These are phyloP conservation scores for Strigomonas galati DNA, from an alignment of 208 protist species.

Conservation along the genomic window DNA sequence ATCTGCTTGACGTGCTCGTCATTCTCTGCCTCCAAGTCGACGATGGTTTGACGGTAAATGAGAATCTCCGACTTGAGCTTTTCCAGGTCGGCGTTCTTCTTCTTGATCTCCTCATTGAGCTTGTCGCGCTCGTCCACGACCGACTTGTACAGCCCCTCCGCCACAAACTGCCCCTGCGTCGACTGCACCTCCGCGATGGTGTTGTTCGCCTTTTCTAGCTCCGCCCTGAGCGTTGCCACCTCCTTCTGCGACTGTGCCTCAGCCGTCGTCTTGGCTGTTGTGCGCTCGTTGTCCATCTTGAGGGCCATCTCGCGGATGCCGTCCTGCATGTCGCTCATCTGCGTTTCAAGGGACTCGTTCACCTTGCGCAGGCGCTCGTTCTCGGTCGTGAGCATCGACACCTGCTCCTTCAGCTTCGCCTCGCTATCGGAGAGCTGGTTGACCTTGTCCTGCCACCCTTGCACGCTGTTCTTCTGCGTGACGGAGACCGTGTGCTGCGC, in stretches of 20 bases:
- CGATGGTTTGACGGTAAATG: constrained; percentile 83
- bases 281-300: constrained; percentile 67
- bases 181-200: constrained; percentile 29
- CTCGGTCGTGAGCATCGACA: constrained; percentile 34
- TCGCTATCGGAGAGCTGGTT: constrained; percentile 51
- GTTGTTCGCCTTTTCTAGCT: constrained; percentile 42
- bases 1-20: constrained; percentile 82
- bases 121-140: constrained; percentile 48
- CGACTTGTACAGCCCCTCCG: constrained; percentile 63
- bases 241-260: constrained; percentile 52
- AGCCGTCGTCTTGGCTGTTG: constrained; percentile 27
- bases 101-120: constrained; percentile 42
- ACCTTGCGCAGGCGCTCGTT: constrained; percentile 61
- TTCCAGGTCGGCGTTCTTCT: constrained; percentile 53
- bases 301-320: constrained; percentile 82
- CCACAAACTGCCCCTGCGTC: constrained; percentile 48
- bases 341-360: constrained; percentile 66
- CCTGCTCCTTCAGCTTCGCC: constrained; percentile 55
- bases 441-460: constrained; percentile 55
- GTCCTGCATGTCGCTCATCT: constrained; percentile 84
- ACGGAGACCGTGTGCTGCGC: constrained; percentile 54
- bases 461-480: constrained; percentile 60
- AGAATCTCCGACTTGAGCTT: constrained; percentile 86
- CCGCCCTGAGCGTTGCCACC: constrained; percentile 31
- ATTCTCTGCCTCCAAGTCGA: constrained; percentile 75